A percentile compares a stretch with the other conserved stretches of the same genome.
phyloP scores from a whole-genome alignment of 1,284 basidiomycete genomes.

The Ganoderma meredithae region DNA sequence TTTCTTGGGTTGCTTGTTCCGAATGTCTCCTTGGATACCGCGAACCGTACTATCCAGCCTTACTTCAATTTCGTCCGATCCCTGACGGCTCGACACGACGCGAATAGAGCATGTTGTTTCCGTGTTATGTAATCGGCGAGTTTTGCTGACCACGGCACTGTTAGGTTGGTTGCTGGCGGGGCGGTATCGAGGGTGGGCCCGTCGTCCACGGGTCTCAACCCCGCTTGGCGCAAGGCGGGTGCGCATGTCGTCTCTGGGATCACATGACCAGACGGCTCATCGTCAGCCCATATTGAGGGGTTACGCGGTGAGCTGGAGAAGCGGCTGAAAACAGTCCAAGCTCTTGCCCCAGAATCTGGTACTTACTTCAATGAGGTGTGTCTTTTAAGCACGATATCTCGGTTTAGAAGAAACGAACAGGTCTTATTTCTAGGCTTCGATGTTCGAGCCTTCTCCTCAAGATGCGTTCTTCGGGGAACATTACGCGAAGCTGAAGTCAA shows the following conservation, averaged over 20 bases:
- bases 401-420: not conserved
- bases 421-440: slow-evolving; percentile 42
- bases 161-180: slow-evolving; percentile 49
- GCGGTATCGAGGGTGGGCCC: slow-evolving; percentile 45
- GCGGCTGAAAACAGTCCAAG: slow-evolving; percentile 31
- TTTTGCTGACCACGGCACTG: not conserved
- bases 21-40: slow-evolving; percentile 38
- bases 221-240: slow-evolving; percentile 51
- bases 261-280: slow-evolving; percentile 44
- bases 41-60: slow-evolving; percentile 40
- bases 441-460: slow-evolving; percentile 47
- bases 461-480: slow-evolving; percentile 53
- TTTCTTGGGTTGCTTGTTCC: slow-evolving; percentile 18
- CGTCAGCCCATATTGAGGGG: slow-evolving; percentile 35
- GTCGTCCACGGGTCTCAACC: slow-evolving; percentile 50
- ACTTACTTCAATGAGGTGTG: slow-evolving; percentile 53
- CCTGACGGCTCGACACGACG: slow-evolving; percentile 21
- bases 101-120: slow-evolving; percentile 22
- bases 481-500: slow-evolving; percentile 45
- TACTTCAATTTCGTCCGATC: slow-evolving; percentile 41
- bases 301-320: slow-evolving; percentile 25
- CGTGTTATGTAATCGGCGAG: not conserved
- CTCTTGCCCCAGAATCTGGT: slow-evolving; percentile 41
- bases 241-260: slow-evolving; percentile 35
- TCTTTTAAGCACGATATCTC: not conserved